Base-by-base conservation (phyloP, 108 stramenopile species). In the Pseudonitzschia multiseries region DNA sequence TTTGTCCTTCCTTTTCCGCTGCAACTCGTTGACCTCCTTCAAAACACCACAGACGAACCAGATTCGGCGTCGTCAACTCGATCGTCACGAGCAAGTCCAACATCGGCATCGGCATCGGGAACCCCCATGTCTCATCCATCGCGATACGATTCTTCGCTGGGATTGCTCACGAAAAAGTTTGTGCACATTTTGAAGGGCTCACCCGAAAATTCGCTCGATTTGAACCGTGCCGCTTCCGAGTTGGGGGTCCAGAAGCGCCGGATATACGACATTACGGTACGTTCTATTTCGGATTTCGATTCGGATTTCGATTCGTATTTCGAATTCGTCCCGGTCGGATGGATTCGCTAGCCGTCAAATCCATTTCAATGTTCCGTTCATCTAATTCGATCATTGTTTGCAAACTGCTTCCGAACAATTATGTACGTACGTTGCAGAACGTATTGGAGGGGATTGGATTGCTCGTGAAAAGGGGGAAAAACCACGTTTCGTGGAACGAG, bases 361-460 rank as follows among this genome's bases (percentile, higher is more conserved):
- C n/a, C n/a, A n/a, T n/a, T n/a, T n/a, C 26, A 27, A 26, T 22
- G 24, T 2, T 56, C 5, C 4, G 6, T 56, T 56, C 26, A 5
- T 36, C 36, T 36, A 36, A 36, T 6, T 5, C 2, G 2, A 36
- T 36, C 36, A 15, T 54, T 54, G 53, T 8, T n/a, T n/a, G n/a
- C n/a, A n/a, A n/a, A 54, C 14, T 54, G 53, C 8, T 8, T 54
- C 53, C n/a, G 24, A 54, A 24, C 9, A 9, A 54, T 14, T 8
- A 10, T 10, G 46, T 18, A 5, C 46, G n/a, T n/a, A n/a, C n/a
- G n/a, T n/a, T 10, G 13, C 40, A 79, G 79, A 97, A 97, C 77
- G 97, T 96, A 26, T 83, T 97, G 61, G 97, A 97, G 77, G 97
- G 97, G 12, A 93, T 96, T 57, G 93, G 93, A 14, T 73, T 97